Evolutionary conservation across 2,329 filamentous ascomycete species (phyloP), one percentile per base, ranked within the genome.

Genomic region (Phoma sp.): DNA sequence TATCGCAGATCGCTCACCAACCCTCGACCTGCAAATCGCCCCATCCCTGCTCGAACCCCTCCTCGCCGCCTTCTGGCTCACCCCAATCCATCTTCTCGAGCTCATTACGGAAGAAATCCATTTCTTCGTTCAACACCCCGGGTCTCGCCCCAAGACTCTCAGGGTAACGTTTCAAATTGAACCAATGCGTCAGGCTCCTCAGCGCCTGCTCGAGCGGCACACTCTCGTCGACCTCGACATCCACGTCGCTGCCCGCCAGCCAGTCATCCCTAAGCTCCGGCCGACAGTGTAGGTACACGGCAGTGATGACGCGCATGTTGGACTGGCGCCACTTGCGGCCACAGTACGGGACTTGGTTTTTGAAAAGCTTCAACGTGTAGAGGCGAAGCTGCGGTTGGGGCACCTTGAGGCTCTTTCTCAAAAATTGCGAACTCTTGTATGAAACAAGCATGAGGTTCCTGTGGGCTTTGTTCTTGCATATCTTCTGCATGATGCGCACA

Each of bases 271-370:
- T 84, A 38, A 99, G 82, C 74, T 98, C 93, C 0, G 93, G 93
- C 7, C 92, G 84, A 70, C 93, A 96, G 77, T 96, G 91, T 42
- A 99, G 81, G 75, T 97, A 99, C 1, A 99, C 91, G 3, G 93
- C 92, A 0, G 95, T 99, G 71, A 99, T 99, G 69, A 98, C 93
- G 49, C 93, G 90, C 95, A 99, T 99, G 76, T 99, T 98, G 65
- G 87, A 88, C 78, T 98, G 95, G 12, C 95, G 88, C 95, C 95
- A 99, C 78, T 99, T 99, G 36, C 95, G 88, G 18, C 95, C 93
- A 75, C 93, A 98, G 80, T 96, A 99, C 1, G 95, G 95, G 4
- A 99, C 95, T 76, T 99, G 95, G 56, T 92, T 95, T 77, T 99
- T 99, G 87, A 98, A 98, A 0, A 99, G 84, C 77, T 99, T 99